These are phyloP conservation scores for Juncus effusus DNA, from an alignment of 176 grass and related monocot genomes.

Conservation along the genomic window DNA sequence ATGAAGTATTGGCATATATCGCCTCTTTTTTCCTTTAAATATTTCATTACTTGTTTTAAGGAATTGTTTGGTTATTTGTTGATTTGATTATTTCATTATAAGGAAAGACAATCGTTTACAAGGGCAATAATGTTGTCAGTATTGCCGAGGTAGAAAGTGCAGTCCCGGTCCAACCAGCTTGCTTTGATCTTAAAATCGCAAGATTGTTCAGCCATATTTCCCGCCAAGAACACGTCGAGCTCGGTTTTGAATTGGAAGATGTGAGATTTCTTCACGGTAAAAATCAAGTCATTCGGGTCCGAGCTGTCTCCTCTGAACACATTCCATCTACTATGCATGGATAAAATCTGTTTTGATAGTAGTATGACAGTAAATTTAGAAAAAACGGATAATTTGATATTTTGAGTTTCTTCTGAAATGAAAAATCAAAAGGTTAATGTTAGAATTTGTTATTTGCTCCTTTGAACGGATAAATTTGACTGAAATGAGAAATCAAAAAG, in stretches of 20 bases:
- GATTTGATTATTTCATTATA: neutral
- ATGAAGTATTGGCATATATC: no score
- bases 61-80: no score
- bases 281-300: constrained; percentile 29
- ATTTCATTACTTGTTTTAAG: no score
- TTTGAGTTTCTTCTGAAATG: no score
- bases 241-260: constrained; percentile 32
- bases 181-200: constrained; percentile 44
- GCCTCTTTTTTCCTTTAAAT: no score
- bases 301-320: constrained; percentile 45
- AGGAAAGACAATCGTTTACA: neutral
- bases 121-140: constrained; percentile 29
- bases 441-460: no score
- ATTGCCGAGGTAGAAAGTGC: constrained; percentile 23
- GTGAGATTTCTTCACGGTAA: constrained; percentile 34
- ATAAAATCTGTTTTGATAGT: neutral
- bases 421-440: no score
- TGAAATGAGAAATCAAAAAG: no score
- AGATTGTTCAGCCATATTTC: constrained; percentile 21
- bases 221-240: constrained; percentile 43
- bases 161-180: constrained; percentile 39
- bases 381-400: neutral
- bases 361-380: no score
- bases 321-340: constrained; percentile 24
- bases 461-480: no score